These are phyloP conservation scores for Hypoxylon sp. DNA, from an alignment of 2,329 filamentous ascomycete species.

Conservation along the genomic window DNA sequence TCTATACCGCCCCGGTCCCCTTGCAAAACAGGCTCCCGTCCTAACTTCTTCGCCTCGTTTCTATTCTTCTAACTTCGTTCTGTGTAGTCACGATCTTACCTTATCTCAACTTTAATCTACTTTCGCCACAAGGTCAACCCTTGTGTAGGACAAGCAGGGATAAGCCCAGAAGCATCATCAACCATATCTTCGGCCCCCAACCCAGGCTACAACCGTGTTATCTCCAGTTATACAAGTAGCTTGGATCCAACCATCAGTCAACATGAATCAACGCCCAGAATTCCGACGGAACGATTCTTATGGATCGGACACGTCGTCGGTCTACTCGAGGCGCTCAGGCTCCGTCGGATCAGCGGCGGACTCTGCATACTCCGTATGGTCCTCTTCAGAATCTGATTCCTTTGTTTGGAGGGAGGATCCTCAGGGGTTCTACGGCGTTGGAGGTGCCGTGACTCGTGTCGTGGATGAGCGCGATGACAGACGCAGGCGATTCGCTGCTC, in stretches of 20 bases:
- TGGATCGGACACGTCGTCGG: slow-evolving; percentile 48
- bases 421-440: slow-evolving; percentile 48
- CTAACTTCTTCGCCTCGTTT: slow-evolving; percentile 31
- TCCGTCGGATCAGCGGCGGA: slow-evolving; percentile 24
- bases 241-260: slow-evolving; percentile 11
- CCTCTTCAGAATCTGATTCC: slow-evolving; percentile 48
- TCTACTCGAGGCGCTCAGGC: slow-evolving; percentile 42
- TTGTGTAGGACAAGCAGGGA: slow-evolving; percentile 18
- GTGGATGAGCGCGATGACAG: slow-evolving; percentile 47
- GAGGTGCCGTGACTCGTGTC: slow-evolving; percentile 52
- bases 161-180: slow-evolving; percentile 20
- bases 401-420: slow-evolving; percentile 53
- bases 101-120: slow-evolving; percentile 21
- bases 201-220: background rate
- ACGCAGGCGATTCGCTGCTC: slow-evolving; percentile 49
- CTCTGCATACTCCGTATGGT: slow-evolving; percentile 50
- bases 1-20: slow-evolving; percentile 29
- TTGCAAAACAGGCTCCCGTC: slow-evolving; percentile 19
- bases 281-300: slow-evolving; percentile 32
- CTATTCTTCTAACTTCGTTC: slow-evolving; percentile 14
- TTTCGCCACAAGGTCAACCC: slow-evolving; percentile 28
- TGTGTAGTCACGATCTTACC: slow-evolving; percentile 8
- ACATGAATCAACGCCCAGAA: slow-evolving; percentile 44
- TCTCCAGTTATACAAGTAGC: slow-evolving; percentile 28
- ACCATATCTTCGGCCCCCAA: slow-evolving; percentile 13